Base-by-base conservation (phyloP, 139 green algal genomes). In the Chlorella vulgaris region DNA sequence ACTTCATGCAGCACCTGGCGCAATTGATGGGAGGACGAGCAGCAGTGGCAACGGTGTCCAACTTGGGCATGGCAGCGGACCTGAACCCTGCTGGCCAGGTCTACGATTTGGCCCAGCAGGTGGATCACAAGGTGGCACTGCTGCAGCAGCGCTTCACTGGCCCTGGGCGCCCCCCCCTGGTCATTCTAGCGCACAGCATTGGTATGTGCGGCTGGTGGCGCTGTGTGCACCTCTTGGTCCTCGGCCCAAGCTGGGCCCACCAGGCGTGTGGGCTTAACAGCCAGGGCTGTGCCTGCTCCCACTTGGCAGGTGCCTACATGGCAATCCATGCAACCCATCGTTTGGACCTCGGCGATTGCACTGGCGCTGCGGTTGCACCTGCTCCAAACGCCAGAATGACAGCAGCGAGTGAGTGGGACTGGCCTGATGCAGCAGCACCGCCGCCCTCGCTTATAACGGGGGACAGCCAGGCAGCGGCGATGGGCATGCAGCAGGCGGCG, bases 141-240 rank as follows among this genome's bases (percentile, higher is more conserved):
- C 73, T 79, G 73, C 26, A 26, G 73, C 19, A 79, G 24, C 53
- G 26, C 31, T 69, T 55, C 33, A 26, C 40, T 8, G 73, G 35
- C 24, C 35, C 53, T 28, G 73, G 73, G 4, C 51, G 73, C 18
- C 73, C 73, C 0, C 70, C 70, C 10, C 47, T 79, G 26, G 73
- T 79, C 1, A 10, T 79, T 19, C 73, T 79, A 7, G 73, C 22
- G 10, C 73, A 79, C 51, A 79, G 73, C 35, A 78, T 78, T 8
- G 71, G 71, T 67, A 58, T n/a, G 69, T n/a, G 7, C 33, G 6
- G 65, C n/a, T n/a, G n/a, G n/a, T n/a, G n/a, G n/a, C n/a, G n/a
- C n/a, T n/a, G n/a, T n/a, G n/a, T n/a, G n/a, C n/a, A n/a, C n/a
- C n/a, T n/a, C n/a, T n/a, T n/a, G n/a, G n/a, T n/a, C n/a, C n/a